Percentiles rank a stretch among this genome's conserved stretches.
phyloP scores from a whole-genome alignment of 1,284 basidiomycete species.

The Papiliotrema laurentii region DNA sequence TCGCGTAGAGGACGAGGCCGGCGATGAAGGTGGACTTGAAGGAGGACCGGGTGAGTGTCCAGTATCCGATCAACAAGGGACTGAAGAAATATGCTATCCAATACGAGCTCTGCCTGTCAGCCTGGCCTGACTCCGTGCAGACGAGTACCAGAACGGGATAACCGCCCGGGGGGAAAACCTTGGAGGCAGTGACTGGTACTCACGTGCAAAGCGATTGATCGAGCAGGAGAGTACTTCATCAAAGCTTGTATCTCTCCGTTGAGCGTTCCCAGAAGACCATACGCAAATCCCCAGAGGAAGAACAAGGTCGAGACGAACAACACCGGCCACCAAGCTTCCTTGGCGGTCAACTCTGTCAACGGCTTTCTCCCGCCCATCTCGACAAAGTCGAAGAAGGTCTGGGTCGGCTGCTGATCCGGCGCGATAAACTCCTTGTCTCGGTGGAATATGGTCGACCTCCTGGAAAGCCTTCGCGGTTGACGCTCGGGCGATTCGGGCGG shows the following conservation, averaged over 20 bases:
- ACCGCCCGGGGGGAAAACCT: too few relatives aligned
- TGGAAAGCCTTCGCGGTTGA: not conserved
- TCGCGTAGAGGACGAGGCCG: conserved; percentile 40
- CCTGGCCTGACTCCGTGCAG: not conserved
- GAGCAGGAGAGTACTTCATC: conserved; percentile 21
- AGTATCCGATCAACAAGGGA: conserved; percentile 33
- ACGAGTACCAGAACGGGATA: too few relatives aligned
- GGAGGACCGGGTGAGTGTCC: conserved; percentile 30
- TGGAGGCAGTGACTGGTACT: not conserved
- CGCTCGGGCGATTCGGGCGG: not conserved
- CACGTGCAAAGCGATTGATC: conserved; percentile 30
- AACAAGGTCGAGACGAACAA: conserved; percentile 43
- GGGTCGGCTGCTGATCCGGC: conserved; percentile 26
- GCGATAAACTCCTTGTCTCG: not conserved
- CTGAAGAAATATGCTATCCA: conserved; percentile 42
- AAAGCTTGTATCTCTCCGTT: conserved; percentile 34
- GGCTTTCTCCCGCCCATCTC: conserved; percentile 39
- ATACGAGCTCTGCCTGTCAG: conserved; percentile 27
- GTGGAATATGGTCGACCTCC: not conserved
- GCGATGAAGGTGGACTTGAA: conserved; percentile 47
- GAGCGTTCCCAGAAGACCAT: conserved; percentile 43
- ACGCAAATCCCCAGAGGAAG: conserved; percentile 47
- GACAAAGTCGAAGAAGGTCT: conserved; percentile 44
- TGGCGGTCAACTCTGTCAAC: conserved; percentile 32
- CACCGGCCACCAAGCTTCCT: conserved; percentile 44